These are phyloP conservation scores for Medicago truncatula DNA, from an alignment of 306 rosid species.

Conservation along the genomic window MtrunA17r5.0-ANR NC_053047.1:17097001-17097500, in stretches of 20 bases:
- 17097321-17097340: neutral
- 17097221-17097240: neutral
- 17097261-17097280: neutral
- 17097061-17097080: neutral
- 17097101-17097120: neutral
- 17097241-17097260: neutral
- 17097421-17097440: neutral
- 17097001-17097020: neutral
- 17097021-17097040: neutral
- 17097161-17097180: neutral
- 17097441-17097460: neutral
- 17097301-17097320: neutral
- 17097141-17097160: neutral
- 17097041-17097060: neutral
- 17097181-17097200: neutral
- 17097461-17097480: neutral
- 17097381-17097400: neutral
- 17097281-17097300: neutral
- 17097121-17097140: neutral
- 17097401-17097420: neutral
- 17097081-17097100: neutral
- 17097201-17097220: neutral
- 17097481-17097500: neutral
- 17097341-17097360: neutral
- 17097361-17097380: no score